Base-by-base conservation (phyloP, 768 basidiomycete genomes). In the Rossbeevera mucosa region DNA sequence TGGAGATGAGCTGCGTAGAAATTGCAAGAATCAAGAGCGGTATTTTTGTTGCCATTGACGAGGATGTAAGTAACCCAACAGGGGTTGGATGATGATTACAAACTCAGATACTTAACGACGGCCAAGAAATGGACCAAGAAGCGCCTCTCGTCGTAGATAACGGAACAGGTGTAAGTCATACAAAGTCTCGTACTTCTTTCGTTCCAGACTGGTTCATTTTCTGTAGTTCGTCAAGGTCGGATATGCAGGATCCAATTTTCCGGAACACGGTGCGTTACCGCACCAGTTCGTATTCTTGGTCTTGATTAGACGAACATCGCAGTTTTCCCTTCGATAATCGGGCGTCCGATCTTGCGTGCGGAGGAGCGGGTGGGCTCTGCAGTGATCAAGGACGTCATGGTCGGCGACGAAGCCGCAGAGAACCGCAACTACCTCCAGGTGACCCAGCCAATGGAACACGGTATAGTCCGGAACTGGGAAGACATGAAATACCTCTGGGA, bases 401-500 rank as follows among this genome's bases (percentile, higher is more conserved):
- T 97, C 69, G 96, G 96, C 56, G 95, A 98, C 76, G 91, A 96
- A 68, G 96, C 96, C 22, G 91, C 91, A 13, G 81, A 86, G 71
- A 87, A 92, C 71, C 87, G 96, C 44, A 94, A 91, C 67, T 97
- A 89, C 74, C 85, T 99, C 36, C 94, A 98, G 72, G 80, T 99
- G 30, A 91, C 94, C 0, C 96, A 98, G 64, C 96, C 96, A 2
- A 93, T 99, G 91, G 96, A 99, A 68, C 96, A 99, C 69, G 96
- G 96, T 38, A 97, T 99, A 72, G 86, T 99, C 44, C 86, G 88
- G 61, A 97, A 98, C 72, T 99, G 96, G 96, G 91, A 94, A 67
- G 96, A 99, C 72, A 99, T 98, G 96, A 87, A 87, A 66, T 82
- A 92, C 63, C 79, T 98, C 16, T 99, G 96, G 96, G 85, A 99